Evolutionary conservation across 2,329 filamentous ascomycete species (phyloP), one percentile per base, ranked within the genome.

Genomic region (Aureobasidium pullulans): DNA sequence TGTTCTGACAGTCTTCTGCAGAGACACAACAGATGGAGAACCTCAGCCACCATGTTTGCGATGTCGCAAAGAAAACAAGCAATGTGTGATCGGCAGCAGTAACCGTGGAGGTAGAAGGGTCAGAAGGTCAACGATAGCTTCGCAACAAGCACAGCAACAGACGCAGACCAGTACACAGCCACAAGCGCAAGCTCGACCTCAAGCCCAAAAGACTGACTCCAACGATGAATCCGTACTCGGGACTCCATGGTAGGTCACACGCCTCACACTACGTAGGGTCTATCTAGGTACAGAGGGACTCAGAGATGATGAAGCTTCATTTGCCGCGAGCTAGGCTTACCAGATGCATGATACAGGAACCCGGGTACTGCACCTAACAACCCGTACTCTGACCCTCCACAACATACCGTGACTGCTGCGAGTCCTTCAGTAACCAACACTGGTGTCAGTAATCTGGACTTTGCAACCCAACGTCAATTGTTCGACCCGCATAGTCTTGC

Each of bases 61-160:
- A 58, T 85, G 82, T 70, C 77, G 80, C 62, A 77, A 79, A 64
- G 81, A 84, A 63, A 75, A 77, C 60, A 79, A 81, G 56, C 81
- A 84, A 62, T 85, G 82, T 67, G 76, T 84, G 10, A 75, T 84
- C 19, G 82, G 81, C 7, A 79, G 79, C 46, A 83, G 80, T 49
- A 84, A 84, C 66, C 78, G 82, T 58, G 82, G 82, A 47, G 82
- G 82, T 13, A 76, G 81, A 59, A 77, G 82, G 48, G 77, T 84
- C 60, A 78, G 81, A 57, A 82, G 81, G 66, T 81, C 80, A 61
- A 68, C 72, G 2, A 48, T 70, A 50, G 63, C 65, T 58, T 71
- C 57, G 59, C 65, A 34, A 63, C 57, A 57, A 66, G 76, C 7
- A 8, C 54, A 46, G 32, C 64, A 29, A 62, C 57, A 56, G 66